These are phyloP conservation scores for Tricholoma flavovirens DNA, from an alignment of 768 basidiomycete species.

Conservation along the genomic window DNA sequence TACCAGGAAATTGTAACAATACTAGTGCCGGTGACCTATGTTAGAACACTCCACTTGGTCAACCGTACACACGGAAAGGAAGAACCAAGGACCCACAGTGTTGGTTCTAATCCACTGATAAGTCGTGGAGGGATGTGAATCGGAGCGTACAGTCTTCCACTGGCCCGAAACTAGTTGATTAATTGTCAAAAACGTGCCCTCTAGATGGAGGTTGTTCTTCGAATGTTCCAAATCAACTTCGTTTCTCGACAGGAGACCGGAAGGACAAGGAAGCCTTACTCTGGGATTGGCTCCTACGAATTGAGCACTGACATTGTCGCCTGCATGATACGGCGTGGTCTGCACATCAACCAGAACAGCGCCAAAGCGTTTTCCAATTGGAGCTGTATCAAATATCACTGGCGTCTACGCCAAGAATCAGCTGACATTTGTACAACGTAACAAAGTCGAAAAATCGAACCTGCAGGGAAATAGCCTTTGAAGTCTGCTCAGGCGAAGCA, in stretches of 20 bases:
- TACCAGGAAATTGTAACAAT: slow-evolving; percentile 65
- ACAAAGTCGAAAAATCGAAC: slow-evolving; percentile 24
- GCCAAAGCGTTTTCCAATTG: slow-evolving; percentile 56
- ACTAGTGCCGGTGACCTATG: slow-evolving; percentile 53
- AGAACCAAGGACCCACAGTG: slow-evolving; percentile 32
- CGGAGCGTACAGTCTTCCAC: slow-evolving; percentile 59
- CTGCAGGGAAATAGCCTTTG: slow-evolving; percentile 63
- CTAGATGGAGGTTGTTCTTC: slow-evolving; percentile 69
- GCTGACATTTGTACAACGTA: slow-evolving; percentile 1
- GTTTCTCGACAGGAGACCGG: background rate
- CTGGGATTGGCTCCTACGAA: slow-evolving; percentile 79
- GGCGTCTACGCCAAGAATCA: slow-evolving; percentile 34
- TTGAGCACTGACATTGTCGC: slow-evolving; percentile 52
- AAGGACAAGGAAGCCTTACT: slow-evolving; percentile 31
- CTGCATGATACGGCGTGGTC: slow-evolving; percentile 43
- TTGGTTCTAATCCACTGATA: slow-evolving; percentile 60
- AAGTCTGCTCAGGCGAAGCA: slow-evolving; percentile 58
- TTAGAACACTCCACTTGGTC: background rate
- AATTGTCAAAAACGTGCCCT: slow-evolving; percentile 66
- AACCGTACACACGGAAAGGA: background rate
- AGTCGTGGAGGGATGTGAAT: slow-evolving; percentile 74
- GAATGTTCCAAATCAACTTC: background rate
- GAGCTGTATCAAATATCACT: slow-evolving; percentile 57
- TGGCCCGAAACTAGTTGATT: slow-evolving; percentile 43
- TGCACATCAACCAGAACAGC: slow-evolving; percentile 52